Percentiles rank a stretch among this genome's conserved stretches.
Evolutionary conservation across 495 filamentous ascomycete species (phyloP).

Genomic region (Lasiosphaeria ovina): DNA sequence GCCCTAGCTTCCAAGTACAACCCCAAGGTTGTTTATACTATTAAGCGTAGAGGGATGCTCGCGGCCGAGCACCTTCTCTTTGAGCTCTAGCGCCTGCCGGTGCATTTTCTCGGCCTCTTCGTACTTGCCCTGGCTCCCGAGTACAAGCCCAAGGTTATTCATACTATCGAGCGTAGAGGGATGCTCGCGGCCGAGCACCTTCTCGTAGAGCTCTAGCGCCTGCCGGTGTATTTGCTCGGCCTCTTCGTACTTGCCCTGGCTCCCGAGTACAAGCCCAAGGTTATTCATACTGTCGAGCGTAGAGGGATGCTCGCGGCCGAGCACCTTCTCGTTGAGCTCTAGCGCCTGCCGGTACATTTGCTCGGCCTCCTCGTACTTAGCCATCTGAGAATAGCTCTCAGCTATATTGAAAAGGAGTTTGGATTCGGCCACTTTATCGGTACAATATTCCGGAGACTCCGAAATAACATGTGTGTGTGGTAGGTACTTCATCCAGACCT

Average conservation of each 20-base stretch:
- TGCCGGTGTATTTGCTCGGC: background rate
- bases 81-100: background rate
- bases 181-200: conserved; percentile 10
- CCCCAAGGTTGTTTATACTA: too few species aligned
- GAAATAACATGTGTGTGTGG: too few species aligned
- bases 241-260: conserved; percentile 6
- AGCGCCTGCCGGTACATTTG: background rate
- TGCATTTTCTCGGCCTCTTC: conserved; percentile 2
- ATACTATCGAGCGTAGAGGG: background rate
- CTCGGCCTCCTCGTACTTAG: background rate
- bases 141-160: conserved; percentile 1
- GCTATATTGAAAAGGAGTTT: too few species aligned
- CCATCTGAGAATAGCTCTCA: background rate
- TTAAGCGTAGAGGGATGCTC: conserved; percentile 7
- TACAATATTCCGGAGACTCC: too few species aligned
- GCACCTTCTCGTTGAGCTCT: conserved; percentile 4
- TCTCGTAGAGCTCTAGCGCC: background rate
- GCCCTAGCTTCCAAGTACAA: too few species aligned
- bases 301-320: conserved; percentile 8
- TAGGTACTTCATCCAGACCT: too few species aligned
- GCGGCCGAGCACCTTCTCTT: conserved; percentile 3
- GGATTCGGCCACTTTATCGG: too few species aligned
- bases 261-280: background rate
- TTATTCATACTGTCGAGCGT: background rate
- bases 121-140: conserved; percentile 1